Percentiles rank a stretch among this genome's conserved stretches.
phyloP scores from a whole-genome alignment of 768 basidiomycete genomes.

The Tricholoma matsutake region DNA sequence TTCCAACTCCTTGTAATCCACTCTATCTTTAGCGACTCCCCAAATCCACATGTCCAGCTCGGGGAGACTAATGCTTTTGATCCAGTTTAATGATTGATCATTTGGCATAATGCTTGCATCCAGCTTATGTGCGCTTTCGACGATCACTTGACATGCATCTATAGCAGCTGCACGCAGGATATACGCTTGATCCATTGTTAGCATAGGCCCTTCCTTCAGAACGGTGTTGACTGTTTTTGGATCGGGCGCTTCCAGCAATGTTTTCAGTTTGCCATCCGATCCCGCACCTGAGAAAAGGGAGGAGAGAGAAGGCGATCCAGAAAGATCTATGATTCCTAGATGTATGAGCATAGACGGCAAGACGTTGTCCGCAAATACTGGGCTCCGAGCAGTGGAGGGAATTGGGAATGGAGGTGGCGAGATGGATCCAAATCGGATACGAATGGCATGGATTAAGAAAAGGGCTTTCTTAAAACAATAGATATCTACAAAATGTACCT shows the following conservation, averaged over 20 bases:
- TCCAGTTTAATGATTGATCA: constrained; percentile 39
- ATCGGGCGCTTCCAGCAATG: constrained; percentile 33
- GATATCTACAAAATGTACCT: constrained; percentile 46
- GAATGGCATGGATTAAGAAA: constrained; percentile 71
- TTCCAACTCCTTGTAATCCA: constrained; percentile 63
- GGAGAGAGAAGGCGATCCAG: constrained; percentile 41
- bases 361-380: constrained; percentile 80
- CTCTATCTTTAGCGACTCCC: constrained; percentile 75
- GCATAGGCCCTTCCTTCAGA: constrained; percentile 44
- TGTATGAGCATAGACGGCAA: constrained; percentile 80
- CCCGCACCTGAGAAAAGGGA: constrained; percentile 48
- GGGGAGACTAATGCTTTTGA: constrained; percentile 54
- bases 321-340: constrained; percentile 70
- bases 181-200: constrained; percentile 63
- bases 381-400: constrained; percentile 54
- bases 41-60: constrained; percentile 80
- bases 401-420: constrained; percentile 57
- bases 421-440: constrained; percentile 59
- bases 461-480: constrained; percentile 91
- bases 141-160: constrained; percentile 71
- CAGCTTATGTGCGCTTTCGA: constrained; percentile 46
- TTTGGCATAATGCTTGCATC: constrained; percentile 13
- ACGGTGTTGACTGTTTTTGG: constrained; percentile 13
- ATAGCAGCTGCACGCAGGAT: constrained; percentile 76
- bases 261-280: constrained; percentile 33